Base-by-base conservation (phyloP, 139 green algal species). In the Chlamydomonas sp. region DNA sequence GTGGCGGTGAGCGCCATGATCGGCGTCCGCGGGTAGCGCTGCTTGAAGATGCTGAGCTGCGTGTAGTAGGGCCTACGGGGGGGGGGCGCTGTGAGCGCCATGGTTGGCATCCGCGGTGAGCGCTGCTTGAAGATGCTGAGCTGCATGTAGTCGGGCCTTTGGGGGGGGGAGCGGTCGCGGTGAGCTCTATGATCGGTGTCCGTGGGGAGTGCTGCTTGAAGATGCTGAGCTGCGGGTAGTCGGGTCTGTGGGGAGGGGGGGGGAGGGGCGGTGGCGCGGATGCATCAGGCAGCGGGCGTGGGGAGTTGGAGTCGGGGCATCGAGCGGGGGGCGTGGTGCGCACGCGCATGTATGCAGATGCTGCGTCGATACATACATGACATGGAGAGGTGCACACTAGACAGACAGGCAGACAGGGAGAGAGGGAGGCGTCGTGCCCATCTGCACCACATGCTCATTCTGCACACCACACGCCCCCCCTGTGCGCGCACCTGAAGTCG, bases 1-100 rank as follows among this genome's bases (percentile, higher is more conserved):
- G 88, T 95, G 36, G 88, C 88, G 0, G 88, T 95, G 2, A 95
- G 82, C 16, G 85, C 87, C 81, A 95, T 84, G 48, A 90, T 58
- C 20, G 87, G 88, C 61, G 88, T 66, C 8, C 22, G 16, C 16
- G 81, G 81, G 72, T 81, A 96, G 30, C 70, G 71, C n/a, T 74
- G 69, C 76, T 94, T 96, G 79, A 94, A 95, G 59, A 89, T 43
- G 5, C 30, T 29, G 8, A 68, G 30, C 30, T 20, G 31, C 60
- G 39, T 68, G 60, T 68, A 68, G 26, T 68, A 28, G 31, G 60
- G 60, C 33, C 54, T 64, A 20, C 16, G 81, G 37, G 83, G 88
- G 16, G 88, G 87, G 29, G 88, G 92, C 33, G 88, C 88, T 1
- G 88, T 95, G 2, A 95, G 82, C 16, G 85, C 87, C 81, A 95